Base-by-base conservation (phyloP, 2,329 filamentous ascomycete species). In the Colletotrichum lini region DNA sequence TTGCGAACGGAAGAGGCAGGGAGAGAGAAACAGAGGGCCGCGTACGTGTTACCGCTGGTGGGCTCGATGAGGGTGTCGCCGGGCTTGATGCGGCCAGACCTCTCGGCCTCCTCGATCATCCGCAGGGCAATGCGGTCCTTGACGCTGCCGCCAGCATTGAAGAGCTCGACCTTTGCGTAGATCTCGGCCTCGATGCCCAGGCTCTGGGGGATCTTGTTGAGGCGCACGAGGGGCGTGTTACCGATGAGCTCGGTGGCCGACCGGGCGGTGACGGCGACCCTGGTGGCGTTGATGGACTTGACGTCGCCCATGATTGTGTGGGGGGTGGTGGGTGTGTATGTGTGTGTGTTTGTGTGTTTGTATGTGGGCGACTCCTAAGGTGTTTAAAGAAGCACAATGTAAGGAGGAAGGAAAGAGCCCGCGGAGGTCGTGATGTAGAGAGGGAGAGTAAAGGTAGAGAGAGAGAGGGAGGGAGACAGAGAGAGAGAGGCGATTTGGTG, bases 1-100 rank as follows among this genome's bases (percentile, higher is more conserved):
- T 64, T 16, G 13, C 18, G 16, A 15, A 54, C 26, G 13, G 10
- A 13, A 2, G 2, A n/a, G 2, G 13, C 5, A 5, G 6, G n/a
- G 23, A n/a, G 45, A n/a, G 35, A 10, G 35, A 42, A 21, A 26
- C 12, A 5, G 0, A 9, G 6, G 79, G 18, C 0, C 2, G 52
- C 84, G 62, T 80, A 87, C 86, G 96, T 99, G 82, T 99, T 99
- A 66, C 96, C 96, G 79, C 94, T 98, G 58, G 96, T 99, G 12
- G 96, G 96, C 88, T 99, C 96, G 79, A 99, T 99, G 78, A 99
- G 85, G 63, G 95, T 98, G 83, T 98, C 95, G 67, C 96, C 96
- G 38, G 96, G 96, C 88, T 96, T 98, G 84, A 99, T 98, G 75
- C 96, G 91, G 56, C 96, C 96, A 63, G 89, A 92, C 79, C 90